These are phyloP conservation scores for Theobroma grandiflorum DNA, from an alignment of 441 rosid species.

Conservation along the genomic window DNA sequence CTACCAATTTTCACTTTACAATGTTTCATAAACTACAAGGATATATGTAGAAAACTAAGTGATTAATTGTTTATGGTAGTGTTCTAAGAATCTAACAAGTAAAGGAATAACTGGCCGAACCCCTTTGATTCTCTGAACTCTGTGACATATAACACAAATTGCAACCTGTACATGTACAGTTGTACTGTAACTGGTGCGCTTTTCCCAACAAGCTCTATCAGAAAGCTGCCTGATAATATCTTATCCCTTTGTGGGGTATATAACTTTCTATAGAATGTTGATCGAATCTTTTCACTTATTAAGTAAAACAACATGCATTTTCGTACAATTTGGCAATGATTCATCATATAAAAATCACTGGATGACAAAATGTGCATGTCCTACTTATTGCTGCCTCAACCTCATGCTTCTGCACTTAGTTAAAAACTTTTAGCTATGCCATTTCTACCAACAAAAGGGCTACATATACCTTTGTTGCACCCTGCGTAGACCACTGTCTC, in stretches of 20 bases:
- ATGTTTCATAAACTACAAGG: not conserved
- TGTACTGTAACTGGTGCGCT: not conserved
- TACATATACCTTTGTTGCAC: not conserved
- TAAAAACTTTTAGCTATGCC: not conserved
- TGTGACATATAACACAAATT: not conserved
- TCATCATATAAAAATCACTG: not conserved
- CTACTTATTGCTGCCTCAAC: not conserved
- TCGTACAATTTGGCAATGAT: slow-evolving; percentile 2
- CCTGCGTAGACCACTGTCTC: not conserved
- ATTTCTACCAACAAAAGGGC: not conserved
- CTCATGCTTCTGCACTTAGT: not conserved
- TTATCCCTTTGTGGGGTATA: slow-evolving; percentile 2
- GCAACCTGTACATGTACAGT: slow-evolving; percentile 15
- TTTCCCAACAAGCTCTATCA: not conserved
- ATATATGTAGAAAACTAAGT: not conserved
- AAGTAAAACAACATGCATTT: slow-evolving; percentile 10
- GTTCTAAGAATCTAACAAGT: not conserved
- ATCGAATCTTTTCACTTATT: not conserved
- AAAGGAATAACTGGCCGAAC: too few species aligned
- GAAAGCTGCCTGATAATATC: not conserved
- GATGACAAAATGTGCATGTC: not conserved
- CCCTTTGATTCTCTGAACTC: not conserved
- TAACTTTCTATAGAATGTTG: not conserved
- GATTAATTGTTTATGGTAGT: not conserved
- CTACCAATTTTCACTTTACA: not conserved